Evolutionary conservation across 2,329 filamentous ascomycete species (phyloP).

Genomic region (Chrysoporthe deuterocubensis): DNA sequence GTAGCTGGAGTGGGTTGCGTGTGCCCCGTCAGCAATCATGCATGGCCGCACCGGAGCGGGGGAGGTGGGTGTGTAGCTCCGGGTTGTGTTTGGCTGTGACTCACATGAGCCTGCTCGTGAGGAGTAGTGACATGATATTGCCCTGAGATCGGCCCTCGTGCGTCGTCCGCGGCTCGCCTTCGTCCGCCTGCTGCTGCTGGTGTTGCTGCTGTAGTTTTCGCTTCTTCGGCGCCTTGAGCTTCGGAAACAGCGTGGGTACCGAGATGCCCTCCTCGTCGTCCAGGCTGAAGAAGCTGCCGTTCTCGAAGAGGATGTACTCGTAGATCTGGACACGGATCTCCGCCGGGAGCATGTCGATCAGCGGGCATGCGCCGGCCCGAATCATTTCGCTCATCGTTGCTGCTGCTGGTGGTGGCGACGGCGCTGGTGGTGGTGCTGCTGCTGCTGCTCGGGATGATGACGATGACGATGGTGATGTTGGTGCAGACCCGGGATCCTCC

Average conservation of each 20-base stretch:
- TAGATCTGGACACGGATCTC: slow-evolving; percentile 29
- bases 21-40: neutral
- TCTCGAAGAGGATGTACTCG: slow-evolving; percentile 27
- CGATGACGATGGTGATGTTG: neutral
- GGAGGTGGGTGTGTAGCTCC: too few species aligned
- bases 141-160: slow-evolving; percentile 5
- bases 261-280: slow-evolving; percentile 27
- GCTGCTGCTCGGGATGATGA: neutral
- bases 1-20: slow-evolving; percentile 13
- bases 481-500: neutral
- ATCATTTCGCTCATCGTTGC: slow-evolving; percentile 19
- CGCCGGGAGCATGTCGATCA: slow-evolving; percentile 23
- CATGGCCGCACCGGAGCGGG: too few species aligned
- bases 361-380: slow-evolving; percentile 18
- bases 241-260: slow-evolving; percentile 26
- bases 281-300: slow-evolving; percentile 29
- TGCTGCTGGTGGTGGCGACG: neutral
- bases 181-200: slow-evolving; percentile 7
- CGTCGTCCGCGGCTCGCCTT: neutral
- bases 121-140: slow-evolving; percentile 27
- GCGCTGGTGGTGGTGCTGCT: neutral
- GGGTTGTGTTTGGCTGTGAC: neutral
- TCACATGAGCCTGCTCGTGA: slow-evolving; percentile 26
- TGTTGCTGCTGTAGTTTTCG: neutral
- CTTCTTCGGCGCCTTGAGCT: slow-evolving; percentile 19